These are phyloP conservation scores for Fusarium verticillioides DNA, from an alignment of 2,329 filamentous ascomycete genomes.

Conservation along the genomic window DNA sequence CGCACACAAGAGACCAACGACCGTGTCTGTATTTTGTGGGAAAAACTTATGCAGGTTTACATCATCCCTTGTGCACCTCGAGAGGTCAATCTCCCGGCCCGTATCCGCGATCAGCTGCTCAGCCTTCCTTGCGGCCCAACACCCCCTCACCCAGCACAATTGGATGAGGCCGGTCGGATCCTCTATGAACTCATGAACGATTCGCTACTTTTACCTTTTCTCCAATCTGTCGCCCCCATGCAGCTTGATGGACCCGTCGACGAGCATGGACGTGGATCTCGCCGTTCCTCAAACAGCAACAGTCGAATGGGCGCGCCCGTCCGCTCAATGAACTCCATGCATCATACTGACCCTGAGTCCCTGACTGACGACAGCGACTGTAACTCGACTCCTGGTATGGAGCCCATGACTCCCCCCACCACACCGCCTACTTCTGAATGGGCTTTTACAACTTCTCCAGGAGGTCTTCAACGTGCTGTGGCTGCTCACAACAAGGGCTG, in stretches of 20 bases:
- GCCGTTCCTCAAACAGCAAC: conserved; percentile 50
- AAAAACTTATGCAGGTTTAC: conserved; percentile 88
- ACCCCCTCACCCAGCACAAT: conserved; percentile 77
- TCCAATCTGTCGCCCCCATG: conserved; percentile 70
- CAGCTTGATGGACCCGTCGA: conserved; percentile 51
- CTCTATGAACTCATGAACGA: conserved; percentile 98
- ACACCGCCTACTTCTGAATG: conserved; percentile 74
- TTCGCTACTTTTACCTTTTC: conserved; percentile 90
- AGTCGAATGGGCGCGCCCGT: conserved; percentile 48
- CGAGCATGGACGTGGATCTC: conserved; percentile 57
- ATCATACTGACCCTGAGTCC: conserved; percentile 61
- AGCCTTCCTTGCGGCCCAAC: conserved; percentile 62
- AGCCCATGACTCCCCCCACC: conserved; percentile 79
- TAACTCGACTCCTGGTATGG: conserved; percentile 65
- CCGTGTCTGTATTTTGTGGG: conserved; percentile 85
- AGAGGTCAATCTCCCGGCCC: conserved; percentile 90
- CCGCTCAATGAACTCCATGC: conserved; percentile 55
- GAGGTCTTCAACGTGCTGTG: conserved; percentile 64
- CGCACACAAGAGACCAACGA: conserved; percentile 59
- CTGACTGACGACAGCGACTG: conserved; percentile 74
- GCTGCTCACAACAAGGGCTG: conserved; percentile 68
- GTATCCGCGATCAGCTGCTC: conserved; percentile 84
- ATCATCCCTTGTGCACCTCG: conserved; percentile 85
- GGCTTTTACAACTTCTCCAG: conserved; percentile 62
- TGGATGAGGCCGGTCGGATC: conserved; percentile 86